A percentile compares a stretch with the other conserved stretches of the same genome.
These are phyloP conservation scores for Penicillium sp. DNA, from an alignment of 2,329 filamentous ascomycete species.

Conservation along the genomic window DNA sequence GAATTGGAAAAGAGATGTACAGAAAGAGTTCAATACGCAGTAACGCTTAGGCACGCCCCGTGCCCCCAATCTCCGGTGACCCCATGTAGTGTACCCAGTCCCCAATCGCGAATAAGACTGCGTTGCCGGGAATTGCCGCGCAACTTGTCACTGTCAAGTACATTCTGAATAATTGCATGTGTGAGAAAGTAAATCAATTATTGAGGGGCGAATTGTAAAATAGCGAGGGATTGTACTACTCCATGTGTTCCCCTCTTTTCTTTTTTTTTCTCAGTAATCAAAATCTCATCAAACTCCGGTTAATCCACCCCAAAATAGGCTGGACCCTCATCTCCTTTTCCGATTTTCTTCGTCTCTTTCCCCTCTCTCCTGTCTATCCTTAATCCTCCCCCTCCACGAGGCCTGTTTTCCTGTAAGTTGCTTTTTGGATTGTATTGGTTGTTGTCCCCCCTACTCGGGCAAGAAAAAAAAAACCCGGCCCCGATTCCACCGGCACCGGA, in stretches of 20 bases:
- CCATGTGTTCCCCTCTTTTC: background rate
- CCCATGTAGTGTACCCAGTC: background rate
- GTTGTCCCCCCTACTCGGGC: background rate
- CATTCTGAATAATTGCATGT: background rate
- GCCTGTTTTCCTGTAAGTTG: slow-evolving; percentile 30
- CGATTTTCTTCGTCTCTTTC: slow-evolving; percentile 10
- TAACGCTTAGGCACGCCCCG: slow-evolving; percentile 15
- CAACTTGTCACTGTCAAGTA: background rate
- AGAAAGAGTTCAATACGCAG: background rate
- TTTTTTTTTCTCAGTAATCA: background rate
- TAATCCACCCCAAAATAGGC: slow-evolving; percentile 10
- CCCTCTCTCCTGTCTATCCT: slow-evolving; percentile 14
- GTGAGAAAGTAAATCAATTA: background rate
- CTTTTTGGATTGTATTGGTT: background rate
- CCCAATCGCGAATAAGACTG: background rate
- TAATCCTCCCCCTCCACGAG: slow-evolving; percentile 27
- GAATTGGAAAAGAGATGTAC: background rate
- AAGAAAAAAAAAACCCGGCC: slow-evolving; percentile 10
- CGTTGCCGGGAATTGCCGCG: slow-evolving; percentile 23
- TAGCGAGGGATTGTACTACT: background rate
- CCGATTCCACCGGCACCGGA: slow-evolving; percentile 14
- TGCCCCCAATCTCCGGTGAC: slow-evolving; percentile 23
- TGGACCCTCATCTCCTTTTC: slow-evolving; percentile 26
- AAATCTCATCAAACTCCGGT: background rate
- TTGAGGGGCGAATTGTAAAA: background rate